A percentile compares a stretch with the other conserved stretches of the same genome.
Evolutionary conservation across 257 asterid genomes (phyloP).

Genomic region (Petunia secreta): DNA sequence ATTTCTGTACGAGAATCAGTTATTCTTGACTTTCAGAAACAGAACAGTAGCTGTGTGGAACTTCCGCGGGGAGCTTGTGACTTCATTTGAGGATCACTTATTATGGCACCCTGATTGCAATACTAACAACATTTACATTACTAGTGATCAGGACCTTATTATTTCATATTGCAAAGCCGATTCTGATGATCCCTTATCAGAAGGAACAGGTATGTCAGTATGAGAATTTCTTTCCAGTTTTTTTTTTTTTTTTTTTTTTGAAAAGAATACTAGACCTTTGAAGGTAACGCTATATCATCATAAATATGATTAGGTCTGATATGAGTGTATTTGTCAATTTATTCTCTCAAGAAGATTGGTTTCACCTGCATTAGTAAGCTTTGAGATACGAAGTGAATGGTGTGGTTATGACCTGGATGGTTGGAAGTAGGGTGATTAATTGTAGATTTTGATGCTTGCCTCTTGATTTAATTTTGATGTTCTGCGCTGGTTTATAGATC

Average conservation of each 20-base stretch:
- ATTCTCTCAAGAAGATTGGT: background rate
- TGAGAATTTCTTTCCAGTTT: background rate
- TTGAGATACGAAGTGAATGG: background rate
- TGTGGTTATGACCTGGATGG: constrained; percentile 1
- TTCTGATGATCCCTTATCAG: constrained; percentile 80
- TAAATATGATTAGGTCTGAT: background rate
- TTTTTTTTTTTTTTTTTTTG: background rate
- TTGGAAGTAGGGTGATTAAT: background rate
- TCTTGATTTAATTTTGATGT: background rate
- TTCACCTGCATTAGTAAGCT: background rate
- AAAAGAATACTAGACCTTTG: background rate
- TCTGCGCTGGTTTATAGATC: background rate
- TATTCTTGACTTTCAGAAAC: constrained; percentile 92
- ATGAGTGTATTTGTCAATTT: background rate
- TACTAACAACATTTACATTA: constrained; percentile 95
- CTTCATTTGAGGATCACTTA: constrained; percentile 95
- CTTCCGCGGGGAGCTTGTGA: constrained; percentile 97
- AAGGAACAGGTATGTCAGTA: constrained; percentile 67
- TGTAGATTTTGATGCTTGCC: background rate
- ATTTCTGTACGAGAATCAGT: constrained; percentile 93
- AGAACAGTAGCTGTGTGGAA: constrained; percentile 98
- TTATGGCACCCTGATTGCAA: constrained; percentile 99
- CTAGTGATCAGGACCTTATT: constrained; percentile 97
- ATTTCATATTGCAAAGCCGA: constrained; percentile 95
- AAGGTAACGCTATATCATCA: background rate